Evolutionary conservation across 148 eudicot genomes (phyloP).

Genomic region (Vaccinium darrowii): DNA sequence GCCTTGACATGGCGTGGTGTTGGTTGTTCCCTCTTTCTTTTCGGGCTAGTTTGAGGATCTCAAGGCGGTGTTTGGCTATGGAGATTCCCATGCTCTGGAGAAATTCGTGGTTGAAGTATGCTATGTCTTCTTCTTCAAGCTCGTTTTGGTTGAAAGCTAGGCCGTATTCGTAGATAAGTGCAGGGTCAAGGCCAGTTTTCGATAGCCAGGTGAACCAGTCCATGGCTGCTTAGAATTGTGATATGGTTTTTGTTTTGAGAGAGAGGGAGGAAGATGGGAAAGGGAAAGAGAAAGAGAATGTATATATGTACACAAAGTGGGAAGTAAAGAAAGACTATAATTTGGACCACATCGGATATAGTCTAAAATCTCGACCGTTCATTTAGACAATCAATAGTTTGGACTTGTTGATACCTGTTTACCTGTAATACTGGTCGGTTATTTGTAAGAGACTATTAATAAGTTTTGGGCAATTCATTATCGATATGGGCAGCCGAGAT

Average conservation of each 20-base stretch:
- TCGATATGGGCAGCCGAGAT: not conserved
- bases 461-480: no score
- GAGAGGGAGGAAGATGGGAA: not conserved
- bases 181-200: conserved; percentile 65
- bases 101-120: conserved; percentile 82
- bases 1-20: conserved; percentile 36
- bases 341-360: no score
- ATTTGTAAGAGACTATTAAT: no score
- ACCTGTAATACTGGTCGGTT: no score
- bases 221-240: conserved; percentile 34
- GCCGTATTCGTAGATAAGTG: conserved; percentile 69
- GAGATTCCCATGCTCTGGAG: conserved; percentile 94
- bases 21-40: conserved; percentile 24
- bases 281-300: not conserved
- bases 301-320: conserved; percentile 3
- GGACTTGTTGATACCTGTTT: not conserved
- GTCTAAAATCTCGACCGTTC: not conserved
- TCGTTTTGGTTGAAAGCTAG: conserved; percentile 65
- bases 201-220: conserved; percentile 93
- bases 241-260: conserved; percentile 11
- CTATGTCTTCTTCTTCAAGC: conserved; percentile 79
- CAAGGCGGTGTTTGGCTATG: conserved; percentile 90
- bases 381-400: not conserved
- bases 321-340: not conserved
- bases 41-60: conserved; percentile 75